Evolutionary conservation across 2,329 filamentous ascomycete species (phyloP), one percentile per base, ranked within the genome.

Genomic region (Penicillium sp.): DNA sequence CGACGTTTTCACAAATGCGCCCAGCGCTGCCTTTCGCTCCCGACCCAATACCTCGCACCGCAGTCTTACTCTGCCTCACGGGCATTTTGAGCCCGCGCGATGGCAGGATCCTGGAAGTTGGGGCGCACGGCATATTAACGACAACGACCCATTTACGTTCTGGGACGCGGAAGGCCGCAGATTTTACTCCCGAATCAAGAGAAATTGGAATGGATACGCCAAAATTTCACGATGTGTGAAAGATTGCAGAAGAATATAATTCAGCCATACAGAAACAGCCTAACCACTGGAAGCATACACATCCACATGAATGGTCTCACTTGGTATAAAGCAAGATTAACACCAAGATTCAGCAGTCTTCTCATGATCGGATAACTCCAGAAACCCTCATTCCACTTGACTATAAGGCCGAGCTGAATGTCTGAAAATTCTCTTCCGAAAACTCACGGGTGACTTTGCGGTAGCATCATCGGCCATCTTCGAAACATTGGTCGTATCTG

Each of bases 101-200:
- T 62, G 60, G 60, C 6, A 55, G 44, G 60, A 53, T 33, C 50
- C 54, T 9, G 54, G 51, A 3, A 54, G 46, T 19, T 60, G 54
- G 57, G 60, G 57, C 18, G 60, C 56, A 14, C 47, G 60, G 18
- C 60, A 60, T 31, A 57, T 55, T 7, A 60, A 62, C 35, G 60
- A 58, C 16, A 50, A 6, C 36, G 57, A 54, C 9, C 60, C 60
- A 6, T 62, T 58, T 19, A 62, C 57, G 37, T 57, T 62, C 19
- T 62, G 57, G 58, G 37, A 55, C 36, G 37, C 18, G 35, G 22
- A 55, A 24, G 55, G 49, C 4, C 40, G 33, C 46, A 24, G 51
- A 39, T 62, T 60, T 22, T 51, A 51, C 14, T 47, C 14, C 60
- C 60, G 6, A 49, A n/a, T 14, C 24, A 24, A 18, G 13, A 51